Evolutionary conservation across 2,329 filamentous ascomycete species (phyloP), one percentile per base, ranked within the genome.

Genomic region (Fusarium luffae): DNA sequence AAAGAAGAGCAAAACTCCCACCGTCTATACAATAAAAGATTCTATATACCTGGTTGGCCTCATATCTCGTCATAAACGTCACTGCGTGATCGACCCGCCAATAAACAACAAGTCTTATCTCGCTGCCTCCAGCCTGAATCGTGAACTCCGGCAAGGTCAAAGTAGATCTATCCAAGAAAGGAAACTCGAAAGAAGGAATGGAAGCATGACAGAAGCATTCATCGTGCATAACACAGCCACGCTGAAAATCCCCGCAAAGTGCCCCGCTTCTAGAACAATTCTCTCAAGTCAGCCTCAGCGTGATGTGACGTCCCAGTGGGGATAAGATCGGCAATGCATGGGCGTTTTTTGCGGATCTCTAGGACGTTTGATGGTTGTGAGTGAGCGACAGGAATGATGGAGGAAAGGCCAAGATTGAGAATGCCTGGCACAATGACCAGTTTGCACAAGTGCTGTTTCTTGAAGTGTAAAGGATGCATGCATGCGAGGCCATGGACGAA

Each of bases 241-340:
- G 60, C 61, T 69, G 52, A 58, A 52, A 47, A 71, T 55, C 68
- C 68, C 68, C 60, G 66, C 68, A 71, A 40, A 54, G 46, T 46
- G 57, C 67, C 63, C 64, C 66, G 66, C 75, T 78, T 78, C 76
- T 73, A 75, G 76, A 78, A 78, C 73, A 74, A 74, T 78, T 77
- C 75, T 74, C 72, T 71, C 72, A 70, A 64, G 63, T 73, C 69
- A 75, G 67, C 74, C 74, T 72, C 69, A 68, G 59, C 69, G 37
- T 49, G 44, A 69, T 55, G 64, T 44, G 58, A 58, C 47, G 23
- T 13, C 44, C 57, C 25, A 52, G 57, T 68, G 57, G 54, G 54
- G 61, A 52, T 40, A 63, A 43, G 69, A 71, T 72, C 69, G 55
- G 69, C 69, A 54, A 23, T 44, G 56, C 68, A 71, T 69, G 48